Conservation (phyloP, 768 basidiomycete genomes). For the Heimioporus sp. region DNA sequence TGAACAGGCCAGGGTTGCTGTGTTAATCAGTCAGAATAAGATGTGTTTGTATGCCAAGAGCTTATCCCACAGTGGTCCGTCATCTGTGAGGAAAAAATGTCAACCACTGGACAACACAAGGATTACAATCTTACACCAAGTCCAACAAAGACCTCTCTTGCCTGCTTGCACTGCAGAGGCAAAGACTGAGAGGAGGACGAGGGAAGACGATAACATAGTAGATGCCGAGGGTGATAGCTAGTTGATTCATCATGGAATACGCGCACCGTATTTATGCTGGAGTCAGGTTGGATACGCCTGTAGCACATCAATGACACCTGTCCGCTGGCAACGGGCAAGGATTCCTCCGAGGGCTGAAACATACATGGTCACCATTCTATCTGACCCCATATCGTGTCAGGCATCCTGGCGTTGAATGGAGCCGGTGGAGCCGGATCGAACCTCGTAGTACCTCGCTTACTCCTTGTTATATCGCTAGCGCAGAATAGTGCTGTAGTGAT, state of each 20-base stretch:
- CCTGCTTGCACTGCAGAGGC: slow-evolving; percentile 27
- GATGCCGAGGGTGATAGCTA: neutral
- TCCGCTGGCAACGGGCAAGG: no score
- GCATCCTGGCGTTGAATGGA: no score
- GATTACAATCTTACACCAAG: slow-evolving; percentile 27
- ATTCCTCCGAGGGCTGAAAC: no score
- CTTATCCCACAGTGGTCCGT: slow-evolving; percentile 27
- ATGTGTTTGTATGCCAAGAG: neutral
- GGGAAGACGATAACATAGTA: slow-evolving; percentile 17
- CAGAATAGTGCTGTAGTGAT: no score
- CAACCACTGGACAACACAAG: neutral
- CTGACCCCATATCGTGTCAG: no score
- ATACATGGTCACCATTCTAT: no score
- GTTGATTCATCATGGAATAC: neutral
- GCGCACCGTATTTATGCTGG: slow-evolving; percentile 11
- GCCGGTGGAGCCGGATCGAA: no score
- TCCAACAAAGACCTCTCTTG: slow-evolving; percentile 38
- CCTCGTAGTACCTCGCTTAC: no score
- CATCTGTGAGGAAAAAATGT: slow-evolving; percentile 15
- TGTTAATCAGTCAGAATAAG: slow-evolving; percentile 3
- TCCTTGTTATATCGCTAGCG: no score
- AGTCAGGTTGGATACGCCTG: no score
- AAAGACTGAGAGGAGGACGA: slow-evolving; percentile 20
- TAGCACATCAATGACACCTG: no score
- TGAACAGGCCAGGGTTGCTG: slow-evolving; percentile 30